These are phyloP conservation scores for Coelastrella sp. DNA, from an alignment of 139 green algal genomes.

Conservation along the genomic window DNA sequence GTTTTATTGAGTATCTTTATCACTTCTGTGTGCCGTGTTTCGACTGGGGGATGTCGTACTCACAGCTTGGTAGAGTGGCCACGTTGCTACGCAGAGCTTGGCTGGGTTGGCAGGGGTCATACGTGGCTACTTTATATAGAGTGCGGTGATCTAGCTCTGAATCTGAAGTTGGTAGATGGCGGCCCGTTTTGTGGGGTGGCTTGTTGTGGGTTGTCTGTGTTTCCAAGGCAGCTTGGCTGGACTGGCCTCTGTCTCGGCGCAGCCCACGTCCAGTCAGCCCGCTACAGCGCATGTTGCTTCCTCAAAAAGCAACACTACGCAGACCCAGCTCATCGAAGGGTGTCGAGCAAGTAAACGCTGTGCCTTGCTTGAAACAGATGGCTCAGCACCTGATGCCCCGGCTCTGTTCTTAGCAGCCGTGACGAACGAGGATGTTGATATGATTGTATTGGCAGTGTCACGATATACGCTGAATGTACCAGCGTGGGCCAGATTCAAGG, in stretches of 20 bases:
- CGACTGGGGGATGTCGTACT: too few relatives aligned
- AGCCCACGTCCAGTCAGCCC: not conserved
- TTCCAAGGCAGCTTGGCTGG: not conserved
- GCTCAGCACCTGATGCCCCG: not conserved
- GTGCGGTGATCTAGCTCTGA: too few relatives aligned
- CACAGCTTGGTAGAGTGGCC: too few relatives aligned
- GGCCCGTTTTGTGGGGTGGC: not conserved
- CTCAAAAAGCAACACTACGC: not conserved
- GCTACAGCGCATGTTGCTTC: not conserved
- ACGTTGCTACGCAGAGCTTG: too few relatives aligned
- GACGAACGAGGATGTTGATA: not conserved
- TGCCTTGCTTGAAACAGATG: not conserved
- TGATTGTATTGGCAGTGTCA: not conserved
- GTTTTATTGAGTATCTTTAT: too few relatives aligned
- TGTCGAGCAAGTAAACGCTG: not conserved
- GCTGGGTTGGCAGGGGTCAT: too few relatives aligned
- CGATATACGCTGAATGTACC: slow-evolving; percentile 3
- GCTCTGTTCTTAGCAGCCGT: not conserved
- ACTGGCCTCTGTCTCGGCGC: not conserved
- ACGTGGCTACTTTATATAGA: too few relatives aligned
- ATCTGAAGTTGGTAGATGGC: not conserved
- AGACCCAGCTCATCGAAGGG: not conserved
- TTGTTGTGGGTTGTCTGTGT: not conserved
- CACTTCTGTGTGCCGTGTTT: too few relatives aligned
- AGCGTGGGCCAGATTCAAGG: not conserved